Evolutionary conservation across 2,329 filamentous ascomycete species (phyloP).

Genomic region (Thielaviopsis musarum): DNA sequence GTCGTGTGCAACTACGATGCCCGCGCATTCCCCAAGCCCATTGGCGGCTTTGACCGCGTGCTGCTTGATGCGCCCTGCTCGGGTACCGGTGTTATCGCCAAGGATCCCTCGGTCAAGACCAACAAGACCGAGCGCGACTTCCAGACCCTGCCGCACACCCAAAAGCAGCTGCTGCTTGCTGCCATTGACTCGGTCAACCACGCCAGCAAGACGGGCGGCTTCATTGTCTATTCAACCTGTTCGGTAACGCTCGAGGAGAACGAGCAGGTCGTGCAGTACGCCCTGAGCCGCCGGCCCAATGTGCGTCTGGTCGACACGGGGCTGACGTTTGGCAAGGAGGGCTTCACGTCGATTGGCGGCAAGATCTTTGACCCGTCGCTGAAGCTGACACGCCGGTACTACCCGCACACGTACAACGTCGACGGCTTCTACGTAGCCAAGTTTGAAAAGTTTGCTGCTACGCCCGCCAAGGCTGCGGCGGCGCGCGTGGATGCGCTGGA

Average conservation of each 20-base stretch:
- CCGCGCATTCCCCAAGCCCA: constrained; percentile 79
- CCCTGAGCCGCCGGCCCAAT: constrained; percentile 78
- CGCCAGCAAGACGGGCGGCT: constrained; percentile 78
- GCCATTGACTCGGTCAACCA: constrained; percentile 95
- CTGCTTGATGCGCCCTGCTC: constrained; percentile 91
- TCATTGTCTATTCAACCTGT: constrained; percentile 93
- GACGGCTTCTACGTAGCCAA: constrained; percentile 98
- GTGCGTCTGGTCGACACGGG: constrained; percentile 86
- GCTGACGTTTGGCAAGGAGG: constrained; percentile 77
- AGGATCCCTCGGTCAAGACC: constrained; percentile 92
- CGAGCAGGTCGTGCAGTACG: constrained; percentile 87
- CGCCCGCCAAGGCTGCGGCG: constrained; percentile 18
- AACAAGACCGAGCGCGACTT: constrained; percentile 97
- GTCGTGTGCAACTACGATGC: constrained; percentile 94
- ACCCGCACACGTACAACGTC: constrained; percentile 84
- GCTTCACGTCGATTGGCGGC: constrained; percentile 78
- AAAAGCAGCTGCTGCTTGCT: constrained; percentile 83
- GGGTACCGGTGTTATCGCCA: constrained; percentile 92
- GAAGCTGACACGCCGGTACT: constrained; percentile 70
- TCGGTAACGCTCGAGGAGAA: constrained; percentile 82
- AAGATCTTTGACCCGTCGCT: constrained; percentile 82
- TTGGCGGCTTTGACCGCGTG: constrained; percentile 91
- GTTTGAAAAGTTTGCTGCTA: constrained; percentile 80
- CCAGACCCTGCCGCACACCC: constrained; percentile 76
- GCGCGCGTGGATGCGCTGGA: constrained; percentile 27